These are phyloP conservation scores for Parietichytrium sp. DNA, from an alignment of 108 stramenopile species.

Conservation along the genomic window DNA sequence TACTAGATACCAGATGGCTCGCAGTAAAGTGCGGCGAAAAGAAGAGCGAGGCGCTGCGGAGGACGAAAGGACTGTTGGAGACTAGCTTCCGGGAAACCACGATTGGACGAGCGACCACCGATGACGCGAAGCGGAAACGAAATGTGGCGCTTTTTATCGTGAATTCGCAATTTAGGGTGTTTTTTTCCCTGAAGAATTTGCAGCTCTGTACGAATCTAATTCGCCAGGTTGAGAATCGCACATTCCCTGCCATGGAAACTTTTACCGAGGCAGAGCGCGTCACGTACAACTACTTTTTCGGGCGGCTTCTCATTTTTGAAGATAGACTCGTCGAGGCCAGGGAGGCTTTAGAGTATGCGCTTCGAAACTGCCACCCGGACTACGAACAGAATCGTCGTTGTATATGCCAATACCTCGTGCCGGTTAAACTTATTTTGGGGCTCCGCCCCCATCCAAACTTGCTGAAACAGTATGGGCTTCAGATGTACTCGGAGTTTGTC, in stretches of 20 bases:
- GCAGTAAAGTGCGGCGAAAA: background rate
- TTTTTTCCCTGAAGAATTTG: slow-evolving; percentile 86
- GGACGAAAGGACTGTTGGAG: background rate
- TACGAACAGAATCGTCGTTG: slow-evolving; percentile 72
- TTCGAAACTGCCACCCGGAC: slow-evolving; percentile 73
- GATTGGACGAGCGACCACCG: background rate
- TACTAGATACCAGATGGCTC: background rate
- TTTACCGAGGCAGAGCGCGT: slow-evolving; percentile 74
- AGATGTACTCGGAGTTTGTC: slow-evolving; percentile 72
- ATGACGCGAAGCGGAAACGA: slow-evolving; percentile 70
- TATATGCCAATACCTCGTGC: slow-evolving; percentile 82
- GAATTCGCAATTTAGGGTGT: slow-evolving; percentile 84
- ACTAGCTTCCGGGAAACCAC: background rate
- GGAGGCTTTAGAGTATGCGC: slow-evolving; percentile 77
- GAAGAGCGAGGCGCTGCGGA: background rate
- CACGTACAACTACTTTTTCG: slow-evolving; percentile 85
- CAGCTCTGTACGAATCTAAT: slow-evolving; percentile 85
- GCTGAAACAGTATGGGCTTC: slow-evolving; percentile 77
- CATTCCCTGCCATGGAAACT: slow-evolving; percentile 19
- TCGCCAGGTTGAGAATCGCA: slow-evolving; percentile 50
- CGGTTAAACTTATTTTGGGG: slow-evolving; percentile 82
- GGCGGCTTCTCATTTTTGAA: slow-evolving; percentile 82
- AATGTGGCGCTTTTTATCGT: slow-evolving; percentile 79
- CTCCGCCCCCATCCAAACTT: slow-evolving; percentile 65
- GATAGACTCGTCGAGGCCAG: slow-evolving; percentile 85